phyloP scores from a whole-genome alignment of 1,139 yeast species.

The Magnusiomyces paraingens region DNA sequence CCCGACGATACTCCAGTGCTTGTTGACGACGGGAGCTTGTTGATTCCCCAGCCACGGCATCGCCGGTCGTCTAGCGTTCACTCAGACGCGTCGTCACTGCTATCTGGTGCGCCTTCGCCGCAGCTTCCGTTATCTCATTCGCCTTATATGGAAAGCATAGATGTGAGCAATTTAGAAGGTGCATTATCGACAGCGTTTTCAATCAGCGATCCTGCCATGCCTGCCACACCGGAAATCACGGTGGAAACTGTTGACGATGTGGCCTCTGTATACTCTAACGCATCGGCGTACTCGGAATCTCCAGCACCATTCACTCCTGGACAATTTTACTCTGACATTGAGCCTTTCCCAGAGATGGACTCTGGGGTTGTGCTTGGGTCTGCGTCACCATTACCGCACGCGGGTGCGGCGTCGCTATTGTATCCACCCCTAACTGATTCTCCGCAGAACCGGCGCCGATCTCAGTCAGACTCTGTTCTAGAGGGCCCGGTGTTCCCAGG shows the following conservation, averaged over 20 bases:
- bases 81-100: not conserved
- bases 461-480: slow-evolving; percentile 23
- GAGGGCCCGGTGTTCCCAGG: slow-evolving; percentile 5
- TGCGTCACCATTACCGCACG: no score
- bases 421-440: no score
- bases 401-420: no score
- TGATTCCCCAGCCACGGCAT: not conserved
- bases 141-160: not conserved
- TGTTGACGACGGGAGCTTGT: not conserved
- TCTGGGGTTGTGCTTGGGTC: not conserved
- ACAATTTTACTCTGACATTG: slow-evolving; percentile 9
- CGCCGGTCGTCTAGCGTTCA: not conserved
- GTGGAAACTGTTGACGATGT: slow-evolving; percentile 13
- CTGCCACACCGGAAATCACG: slow-evolving; percentile 15
- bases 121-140: not conserved
- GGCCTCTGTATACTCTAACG: not conserved
- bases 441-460: slow-evolving; percentile 18
- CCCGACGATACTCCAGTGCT: no score
- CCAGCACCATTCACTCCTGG: slow-evolving; percentile 7
- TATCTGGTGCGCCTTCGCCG: not conserved
- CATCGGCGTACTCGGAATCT: slow-evolving; percentile 3
- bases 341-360: slow-evolving; percentile 8
- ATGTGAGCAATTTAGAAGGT: not conserved
- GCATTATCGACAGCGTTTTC: no score
- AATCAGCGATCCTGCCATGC: no score